Conservation (phyloP, 192 early-diverging fungal genomes). For the Coemansia aciculifera region DNA sequence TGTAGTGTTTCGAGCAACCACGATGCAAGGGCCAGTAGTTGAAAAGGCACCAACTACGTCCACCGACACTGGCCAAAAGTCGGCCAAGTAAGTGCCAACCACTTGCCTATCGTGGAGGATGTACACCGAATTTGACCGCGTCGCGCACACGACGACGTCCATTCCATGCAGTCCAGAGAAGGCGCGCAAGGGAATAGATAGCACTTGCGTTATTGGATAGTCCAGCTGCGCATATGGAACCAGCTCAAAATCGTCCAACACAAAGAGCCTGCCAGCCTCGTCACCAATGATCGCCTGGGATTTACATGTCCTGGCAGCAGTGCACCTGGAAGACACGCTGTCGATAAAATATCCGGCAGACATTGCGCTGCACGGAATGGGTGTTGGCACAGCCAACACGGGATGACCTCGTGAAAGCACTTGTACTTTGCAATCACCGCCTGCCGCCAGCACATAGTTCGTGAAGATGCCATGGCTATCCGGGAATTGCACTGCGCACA, state of each 20-base stretch:
- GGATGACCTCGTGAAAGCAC: conserved; percentile 32
- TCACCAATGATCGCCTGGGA: conserved; percentile 43
- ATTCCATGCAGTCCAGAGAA: conserved; percentile 14
- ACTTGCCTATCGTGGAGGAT: conserved; percentile 24
- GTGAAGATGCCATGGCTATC: conserved; percentile 41
- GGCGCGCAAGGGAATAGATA: conserved; percentile 24
- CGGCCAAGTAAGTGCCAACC: conserved; percentile 25
- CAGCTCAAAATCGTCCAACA: conserved; percentile 38
- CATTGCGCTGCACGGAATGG: conserved; percentile 22
- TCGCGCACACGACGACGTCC: conserved; percentile 41
- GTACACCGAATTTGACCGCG: conserved; percentile 40
- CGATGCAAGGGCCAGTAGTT: conserved; percentile 17
- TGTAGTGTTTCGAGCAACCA: conserved; percentile 23
- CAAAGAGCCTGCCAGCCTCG: conserved; percentile 27
- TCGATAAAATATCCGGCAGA: conserved; percentile 30
- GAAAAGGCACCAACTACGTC: conserved; percentile 12
- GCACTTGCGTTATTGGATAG: conserved; percentile 27
- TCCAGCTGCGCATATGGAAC: conserved; percentile 32
- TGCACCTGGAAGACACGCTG: not conserved
- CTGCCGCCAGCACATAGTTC: conserved; percentile 39
- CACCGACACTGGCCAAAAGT: conserved; percentile 36
- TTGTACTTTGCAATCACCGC: conserved; percentile 18
- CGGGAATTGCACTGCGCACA: conserved; percentile 29
- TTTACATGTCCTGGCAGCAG: not conserved
- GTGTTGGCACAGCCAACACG: conserved; percentile 23